A percentile compares a stretch with the other conserved stretches of the same genome.
phyloP scores from a whole-genome alignment of 371 early-diverging fungal species.

The Mortierella sp. region DNA sequence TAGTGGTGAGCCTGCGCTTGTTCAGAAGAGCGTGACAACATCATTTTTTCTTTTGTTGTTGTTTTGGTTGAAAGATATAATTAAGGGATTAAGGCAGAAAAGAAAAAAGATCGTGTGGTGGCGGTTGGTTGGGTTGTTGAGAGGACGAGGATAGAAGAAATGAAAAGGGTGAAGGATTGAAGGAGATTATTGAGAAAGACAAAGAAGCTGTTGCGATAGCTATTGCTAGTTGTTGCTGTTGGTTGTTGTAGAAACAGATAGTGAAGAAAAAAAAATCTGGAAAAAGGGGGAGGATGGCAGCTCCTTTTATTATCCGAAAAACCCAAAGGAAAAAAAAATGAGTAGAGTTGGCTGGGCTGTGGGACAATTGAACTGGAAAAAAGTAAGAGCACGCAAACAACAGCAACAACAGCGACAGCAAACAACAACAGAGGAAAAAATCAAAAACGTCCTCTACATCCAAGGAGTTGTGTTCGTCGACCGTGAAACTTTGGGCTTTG shows the following conservation, averaged over 20 bases:
- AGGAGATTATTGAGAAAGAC: background rate
- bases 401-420: background rate
- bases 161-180: background rate
- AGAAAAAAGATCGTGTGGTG: background rate
- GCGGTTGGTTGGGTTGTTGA: background rate
- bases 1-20: conserved; percentile 10
- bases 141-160: background rate
- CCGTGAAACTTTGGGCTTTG: conserved; percentile 4
- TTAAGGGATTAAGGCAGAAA: background rate
- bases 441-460: background rate
- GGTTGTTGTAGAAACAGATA: conserved; percentile 2
- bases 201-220: background rate
- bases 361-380: background rate
- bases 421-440: background rate
- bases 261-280: background rate
- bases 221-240: background rate
- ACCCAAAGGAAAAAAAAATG: too few relatives aligned
- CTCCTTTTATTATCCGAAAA: conserved; percentile 5
- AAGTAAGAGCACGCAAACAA: background rate
- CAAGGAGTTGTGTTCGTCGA: background rate
- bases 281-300: background rate
- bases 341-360: background rate
- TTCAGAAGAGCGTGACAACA: conserved; percentile 15
- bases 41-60: conserved; percentile 3
- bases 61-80: background rate